Evolutionary conservation across 768 basidiomycete species (phyloP), one percentile per base, ranked within the genome.

Genomic region (Hygrophorus pudorinus): DNA sequence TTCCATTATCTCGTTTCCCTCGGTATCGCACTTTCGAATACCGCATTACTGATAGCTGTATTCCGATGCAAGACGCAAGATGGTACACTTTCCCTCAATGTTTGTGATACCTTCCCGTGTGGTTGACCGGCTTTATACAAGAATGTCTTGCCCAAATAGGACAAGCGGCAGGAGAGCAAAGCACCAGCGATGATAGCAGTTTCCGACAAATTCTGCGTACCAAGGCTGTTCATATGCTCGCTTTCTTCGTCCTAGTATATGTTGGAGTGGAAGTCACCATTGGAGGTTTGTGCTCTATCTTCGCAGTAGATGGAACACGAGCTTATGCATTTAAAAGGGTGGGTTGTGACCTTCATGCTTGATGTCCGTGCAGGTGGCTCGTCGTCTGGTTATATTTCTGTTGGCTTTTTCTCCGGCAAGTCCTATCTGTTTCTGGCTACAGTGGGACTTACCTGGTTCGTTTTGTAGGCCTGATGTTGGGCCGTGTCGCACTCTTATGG

Each of bases 31-130:
- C 44, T 77, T 12, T 49, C 65, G 33, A 88, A 85, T 50, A 65
- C 71, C 1, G 31, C 71, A 10, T 41, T 78, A 3, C 59, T 91
- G 4, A 50, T 71, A 2, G 45, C 53, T 2, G 74, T 85, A 3
- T 90, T 92, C 62, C 70, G 76, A n/a, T 61, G 83, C 40, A 79
- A 77, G 55, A 70, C 60, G 0, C 84, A 87, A 55, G 79, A 88
- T 53, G 79, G 87, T 81, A 38, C 32, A 10, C 9, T 13, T 21
- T 24, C 21, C 13, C 30, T 28, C 32, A 39, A 10, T 38, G 11
- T 32, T 27, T 18, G 18, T 14, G 2, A 5, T 12, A 4, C 18
- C 35, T 14, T 29, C n/a, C 14, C 41, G 52, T 16, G 44, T 34
- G 9, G 28, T 38, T 27, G 34, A 42, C 36, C 11, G 21, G 21